A percentile compares a stretch with the other conserved stretches of the same genome.
phyloP scores from a whole-genome alignment of 805 yeast genomes.

The Saccharomycopsis lassenensis region DNA sequence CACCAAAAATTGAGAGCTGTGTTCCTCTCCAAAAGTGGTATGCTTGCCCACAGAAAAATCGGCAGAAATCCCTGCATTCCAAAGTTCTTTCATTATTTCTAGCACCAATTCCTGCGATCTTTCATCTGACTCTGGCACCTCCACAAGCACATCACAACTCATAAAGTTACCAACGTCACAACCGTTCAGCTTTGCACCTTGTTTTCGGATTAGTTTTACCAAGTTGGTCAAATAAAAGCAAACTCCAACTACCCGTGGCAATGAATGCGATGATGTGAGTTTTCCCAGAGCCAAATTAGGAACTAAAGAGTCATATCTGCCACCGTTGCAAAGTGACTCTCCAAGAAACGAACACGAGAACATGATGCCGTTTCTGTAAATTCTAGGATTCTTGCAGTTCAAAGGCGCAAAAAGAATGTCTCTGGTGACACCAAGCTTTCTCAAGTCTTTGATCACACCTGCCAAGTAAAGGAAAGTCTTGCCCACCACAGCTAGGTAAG shows the following conservation, averaged over 20 bases:
- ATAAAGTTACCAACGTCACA: conserved; percentile 35
- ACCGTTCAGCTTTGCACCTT: too few relatives aligned
- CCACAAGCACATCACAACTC: conserved; percentile 74
- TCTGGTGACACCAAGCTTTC: conserved; percentile 45
- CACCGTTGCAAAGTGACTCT: too few relatives aligned
- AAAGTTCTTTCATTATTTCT: conserved; percentile 51
- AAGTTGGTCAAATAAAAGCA: too few relatives aligned
- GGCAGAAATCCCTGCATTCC: conserved; percentile 73
- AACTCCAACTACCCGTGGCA: too few relatives aligned
- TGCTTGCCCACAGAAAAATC: conserved; percentile 45
- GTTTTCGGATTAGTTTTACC: too few relatives aligned
- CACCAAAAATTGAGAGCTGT: conserved; percentile 44
- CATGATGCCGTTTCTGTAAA: conserved; percentile 76
- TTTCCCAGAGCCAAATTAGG: too few relatives aligned
- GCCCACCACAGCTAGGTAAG: conserved; percentile 48
- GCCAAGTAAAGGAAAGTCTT: conserved; percentile 50
- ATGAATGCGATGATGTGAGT: too few relatives aligned
- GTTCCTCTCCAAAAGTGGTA: conserved; percentile 66
- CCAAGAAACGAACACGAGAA: too few relatives aligned
- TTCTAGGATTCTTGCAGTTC: conserved; percentile 70
- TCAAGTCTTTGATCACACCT: conserved; percentile 43
- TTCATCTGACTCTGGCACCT: conserved; percentile 52
- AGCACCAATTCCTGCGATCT: too few relatives aligned
- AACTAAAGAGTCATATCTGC: conserved; percentile 91
- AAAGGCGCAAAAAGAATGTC: conserved; percentile 65